Percentiles rank a stretch among this genome's conserved stretches.
Evolutionary conservation across 768 basidiomycete genomes (phyloP).

Genomic region (Trametes cubensis): DNA sequence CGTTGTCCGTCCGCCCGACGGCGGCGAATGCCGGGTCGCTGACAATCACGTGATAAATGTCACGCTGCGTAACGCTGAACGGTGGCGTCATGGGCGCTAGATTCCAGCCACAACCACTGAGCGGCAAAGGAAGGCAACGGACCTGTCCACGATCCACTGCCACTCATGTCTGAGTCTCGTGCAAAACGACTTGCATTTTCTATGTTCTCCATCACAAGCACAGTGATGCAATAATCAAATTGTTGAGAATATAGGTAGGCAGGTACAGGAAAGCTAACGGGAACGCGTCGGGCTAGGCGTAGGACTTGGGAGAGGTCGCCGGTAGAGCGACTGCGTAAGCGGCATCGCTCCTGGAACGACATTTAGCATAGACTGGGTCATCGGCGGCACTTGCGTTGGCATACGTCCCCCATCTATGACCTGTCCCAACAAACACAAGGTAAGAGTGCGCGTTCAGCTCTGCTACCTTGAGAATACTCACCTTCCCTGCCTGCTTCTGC

Average conservation of each 20-base stretch:
- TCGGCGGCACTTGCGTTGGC: neutral
- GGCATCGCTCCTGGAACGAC: slow-evolving; percentile 7
- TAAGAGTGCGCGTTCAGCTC: neutral
- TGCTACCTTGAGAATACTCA: neutral
- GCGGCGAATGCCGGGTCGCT: slow-evolving; percentile 26
- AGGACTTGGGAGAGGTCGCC: slow-evolving; percentile 24
- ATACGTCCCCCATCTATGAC: slow-evolving; percentile 9
- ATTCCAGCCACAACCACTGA: no score
- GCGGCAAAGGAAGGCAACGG: no score
- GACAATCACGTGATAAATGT: slow-evolving; percentile 16
- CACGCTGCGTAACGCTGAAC: neutral
- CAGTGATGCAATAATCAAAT: no score
- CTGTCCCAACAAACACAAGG: neutral
- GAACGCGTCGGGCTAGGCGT: slow-evolving; percentile 12
- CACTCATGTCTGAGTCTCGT: no score
- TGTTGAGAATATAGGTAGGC: neutral
- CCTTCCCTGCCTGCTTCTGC: slow-evolving; percentile 49
- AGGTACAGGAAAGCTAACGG: neutral
- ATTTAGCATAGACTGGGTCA: neutral
- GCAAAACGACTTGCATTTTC: no score
- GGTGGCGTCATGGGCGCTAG: neutral
- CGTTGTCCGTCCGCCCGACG: slow-evolving; percentile 20
- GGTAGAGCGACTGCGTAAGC: slow-evolving; percentile 1
- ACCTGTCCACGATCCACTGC: no score
- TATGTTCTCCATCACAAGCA: no score